phyloP scores from a whole-genome alignment of 306 rosid genomes.

The Vigna nakashimae region DNA sequence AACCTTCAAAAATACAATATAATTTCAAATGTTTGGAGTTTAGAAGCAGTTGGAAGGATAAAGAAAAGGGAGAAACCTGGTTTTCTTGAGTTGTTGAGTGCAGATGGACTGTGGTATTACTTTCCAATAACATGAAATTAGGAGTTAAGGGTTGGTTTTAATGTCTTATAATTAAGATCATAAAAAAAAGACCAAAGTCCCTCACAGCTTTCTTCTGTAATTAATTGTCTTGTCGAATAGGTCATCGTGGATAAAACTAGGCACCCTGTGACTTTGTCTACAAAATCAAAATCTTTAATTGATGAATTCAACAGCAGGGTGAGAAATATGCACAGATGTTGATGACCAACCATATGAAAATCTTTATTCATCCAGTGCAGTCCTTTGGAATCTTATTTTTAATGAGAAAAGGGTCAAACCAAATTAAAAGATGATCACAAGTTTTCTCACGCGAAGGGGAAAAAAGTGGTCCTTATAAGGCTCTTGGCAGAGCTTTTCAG shows the following conservation, averaged over 20 bases:
- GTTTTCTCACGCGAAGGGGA: constrained; percentile 39
- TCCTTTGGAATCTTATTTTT: background rate
- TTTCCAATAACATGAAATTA: background rate
- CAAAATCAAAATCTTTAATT: constrained; percentile 42
- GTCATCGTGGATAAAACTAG: constrained; percentile 35
- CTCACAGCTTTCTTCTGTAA: constrained; percentile 22
- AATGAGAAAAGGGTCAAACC: constrained; percentile 64
- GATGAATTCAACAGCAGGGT: constrained; percentile 13
- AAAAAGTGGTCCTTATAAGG: constrained; percentile 45
- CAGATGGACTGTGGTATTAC: constrained; percentile 35
- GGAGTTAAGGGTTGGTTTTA: background rate
- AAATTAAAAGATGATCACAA: constrained; percentile 56
- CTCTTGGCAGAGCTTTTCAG: background rate
- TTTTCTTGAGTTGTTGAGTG: constrained; percentile 48
- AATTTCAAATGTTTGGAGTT: background rate
- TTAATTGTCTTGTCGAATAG: constrained; percentile 22
- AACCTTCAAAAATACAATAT: background rate
- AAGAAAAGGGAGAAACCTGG: background rate
- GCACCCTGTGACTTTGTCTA: constrained; percentile 1
- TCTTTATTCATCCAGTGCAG: constrained; percentile 23
- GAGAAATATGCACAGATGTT: constrained; percentile 50
- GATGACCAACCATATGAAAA: constrained; percentile 74
- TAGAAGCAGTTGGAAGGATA: constrained; percentile 22
- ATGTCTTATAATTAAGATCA: constrained; percentile 25
- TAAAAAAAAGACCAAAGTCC: constrained; percentile 37